phyloP scores from a whole-genome alignment of 2,329 filamentous ascomycete species.

The Pseudogymnoascus sp. region DNA sequence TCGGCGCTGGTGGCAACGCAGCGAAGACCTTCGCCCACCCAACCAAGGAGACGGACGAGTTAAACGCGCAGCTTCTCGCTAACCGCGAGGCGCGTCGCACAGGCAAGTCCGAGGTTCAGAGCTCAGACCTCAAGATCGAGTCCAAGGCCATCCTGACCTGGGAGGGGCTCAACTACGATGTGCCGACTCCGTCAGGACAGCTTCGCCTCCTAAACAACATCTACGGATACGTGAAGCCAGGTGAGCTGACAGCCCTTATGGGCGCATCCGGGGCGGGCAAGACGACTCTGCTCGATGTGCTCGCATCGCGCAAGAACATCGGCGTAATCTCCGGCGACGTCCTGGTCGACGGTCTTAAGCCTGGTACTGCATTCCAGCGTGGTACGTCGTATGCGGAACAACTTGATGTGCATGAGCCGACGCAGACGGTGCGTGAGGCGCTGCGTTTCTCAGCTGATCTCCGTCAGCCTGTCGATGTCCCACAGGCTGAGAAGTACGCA shows the following conservation, averaged over 20 bases:
- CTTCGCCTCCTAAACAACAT: constrained; percentile 69
- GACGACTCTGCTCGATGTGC: constrained; percentile 76
- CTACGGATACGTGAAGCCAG: constrained; percentile 71
- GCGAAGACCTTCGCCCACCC: constrained; percentile 71
- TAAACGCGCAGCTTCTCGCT: constrained; percentile 30
- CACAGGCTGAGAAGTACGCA: constrained; percentile 70
- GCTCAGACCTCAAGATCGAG: constrained; percentile 36
- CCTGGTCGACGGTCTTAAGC: constrained; percentile 56
- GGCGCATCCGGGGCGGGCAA: constrained; percentile 66
- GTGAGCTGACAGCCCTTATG: constrained; percentile 62
- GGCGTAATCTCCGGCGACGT: constrained; percentile 83
- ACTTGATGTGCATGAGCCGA: constrained; percentile 80
- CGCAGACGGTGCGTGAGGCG: constrained; percentile 79
- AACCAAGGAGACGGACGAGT: constrained; percentile 55
- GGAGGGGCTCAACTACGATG: constrained; percentile 63
- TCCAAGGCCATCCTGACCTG: constrained; percentile 68
- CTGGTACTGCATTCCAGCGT: constrained; percentile 77
- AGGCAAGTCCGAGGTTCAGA: constrained; percentile 13
- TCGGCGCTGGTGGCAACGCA: constrained; percentile 74
- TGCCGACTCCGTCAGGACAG: constrained; percentile 54
- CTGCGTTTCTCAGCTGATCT: constrained; percentile 83
- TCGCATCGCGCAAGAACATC: constrained; percentile 80
- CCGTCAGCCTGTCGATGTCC: constrained; percentile 67
- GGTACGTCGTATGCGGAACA: constrained; percentile 73
- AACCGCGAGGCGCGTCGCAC: background rate